A percentile compares a stretch with the other conserved stretches of the same genome.
Conservation (phyloP, 1,284 basidiomycete species). For the Athelia psychrophila region DNA sequence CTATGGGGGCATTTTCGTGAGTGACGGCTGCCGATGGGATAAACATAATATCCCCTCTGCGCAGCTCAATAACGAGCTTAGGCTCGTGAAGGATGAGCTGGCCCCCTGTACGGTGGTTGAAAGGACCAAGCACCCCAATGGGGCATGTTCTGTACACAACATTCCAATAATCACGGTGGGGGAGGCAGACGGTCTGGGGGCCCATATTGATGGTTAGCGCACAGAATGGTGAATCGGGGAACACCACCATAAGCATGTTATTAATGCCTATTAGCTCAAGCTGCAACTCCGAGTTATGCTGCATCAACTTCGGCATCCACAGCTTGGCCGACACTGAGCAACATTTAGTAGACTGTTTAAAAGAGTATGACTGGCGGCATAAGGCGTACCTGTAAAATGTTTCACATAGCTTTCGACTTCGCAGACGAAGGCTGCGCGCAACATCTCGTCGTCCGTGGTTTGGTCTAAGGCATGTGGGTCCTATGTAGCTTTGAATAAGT, state of each 20-base stretch:
- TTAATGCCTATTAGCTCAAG: not conserved
- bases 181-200: slow-evolving; percentile 1
- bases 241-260: not conserved
- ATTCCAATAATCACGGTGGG: not conserved
- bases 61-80: not conserved
- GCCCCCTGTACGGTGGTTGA: slow-evolving; percentile 1
- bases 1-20: not conserved
- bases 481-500: not conserved
- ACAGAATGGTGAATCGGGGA: not conserved
- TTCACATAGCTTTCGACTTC: not conserved
- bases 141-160: not conserved
- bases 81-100: slow-evolving; percentile 2
- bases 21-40: slow-evolving; percentile 1
- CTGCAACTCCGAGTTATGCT: slow-evolving; percentile 1
- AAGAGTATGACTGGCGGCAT: not conserved
- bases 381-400: not conserved
- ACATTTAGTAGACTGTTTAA: not conserved
- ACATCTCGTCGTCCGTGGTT: not conserved
- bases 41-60: slow-evolving; percentile 1
- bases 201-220: not conserved
- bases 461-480: not conserved
- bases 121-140: not conserved
- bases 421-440: not conserved
- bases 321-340: not conserved
- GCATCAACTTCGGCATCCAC: slow-evolving; percentile 1